phyloP scores from a whole-genome alignment of 2,329 filamentous ascomycete genomes.

The Fusarium solani-melongenae region DNA sequence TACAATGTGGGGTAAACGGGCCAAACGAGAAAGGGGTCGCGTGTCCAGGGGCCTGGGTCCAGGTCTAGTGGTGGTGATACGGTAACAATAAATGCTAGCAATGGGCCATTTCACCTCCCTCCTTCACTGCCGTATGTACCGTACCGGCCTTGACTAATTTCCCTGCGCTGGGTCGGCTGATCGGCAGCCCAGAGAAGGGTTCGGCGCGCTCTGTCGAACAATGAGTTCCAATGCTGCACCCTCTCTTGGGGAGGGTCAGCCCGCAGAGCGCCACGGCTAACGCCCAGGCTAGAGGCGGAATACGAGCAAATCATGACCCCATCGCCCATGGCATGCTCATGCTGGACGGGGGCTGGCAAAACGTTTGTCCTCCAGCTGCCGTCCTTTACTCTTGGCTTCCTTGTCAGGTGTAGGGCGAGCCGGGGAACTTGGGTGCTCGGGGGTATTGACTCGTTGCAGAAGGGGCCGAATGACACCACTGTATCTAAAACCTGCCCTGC shows the following conservation, averaged over 20 bases:
- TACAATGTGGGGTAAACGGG: conserved; percentile 36
- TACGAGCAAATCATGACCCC: conserved; percentile 1
- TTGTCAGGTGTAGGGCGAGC: background rate
- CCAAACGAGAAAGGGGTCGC: conserved; percentile 41
- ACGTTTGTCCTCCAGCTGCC: background rate
- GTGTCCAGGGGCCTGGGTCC: conserved; percentile 26
- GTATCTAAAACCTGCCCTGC: background rate
- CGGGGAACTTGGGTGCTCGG: background rate
- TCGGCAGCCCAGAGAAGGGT: background rate
- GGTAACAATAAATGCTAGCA: background rate
- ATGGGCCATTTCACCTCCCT: background rate
- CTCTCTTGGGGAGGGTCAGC: background rate
- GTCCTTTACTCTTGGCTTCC: background rate
- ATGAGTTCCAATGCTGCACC: background rate
- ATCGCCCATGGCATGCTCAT: background rate
- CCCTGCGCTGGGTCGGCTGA: background rate
- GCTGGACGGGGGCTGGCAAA: background rate
- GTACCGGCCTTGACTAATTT: background rate
- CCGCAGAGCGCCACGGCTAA: background rate
- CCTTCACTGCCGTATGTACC: background rate
- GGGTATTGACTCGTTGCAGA: background rate
- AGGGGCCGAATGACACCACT: conserved; percentile 5
- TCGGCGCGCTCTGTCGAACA: background rate
- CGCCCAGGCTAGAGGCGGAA: background rate
- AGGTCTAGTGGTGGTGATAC: background rate